Percentiles rank a stretch among this genome's conserved stretches.
phyloP scores from a whole-genome alignment of 1,284 basidiomycete genomes.

The Cystobasidium sp. region DNA sequence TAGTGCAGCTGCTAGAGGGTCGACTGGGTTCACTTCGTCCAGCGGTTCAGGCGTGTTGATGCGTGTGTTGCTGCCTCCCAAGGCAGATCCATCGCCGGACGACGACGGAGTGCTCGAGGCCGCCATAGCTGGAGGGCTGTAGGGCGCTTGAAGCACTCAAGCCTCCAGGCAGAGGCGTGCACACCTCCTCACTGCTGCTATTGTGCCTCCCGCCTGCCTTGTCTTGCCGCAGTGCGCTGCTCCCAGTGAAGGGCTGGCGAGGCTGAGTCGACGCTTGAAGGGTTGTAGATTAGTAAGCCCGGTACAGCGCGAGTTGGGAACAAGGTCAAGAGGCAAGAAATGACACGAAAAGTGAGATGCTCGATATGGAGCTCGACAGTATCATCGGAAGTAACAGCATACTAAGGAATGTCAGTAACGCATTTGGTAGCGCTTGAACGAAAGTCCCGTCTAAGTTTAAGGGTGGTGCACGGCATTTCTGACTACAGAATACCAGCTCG shows the following conservation, averaged over 20 bases:
- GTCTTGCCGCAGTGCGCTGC: constrained; percentile 4
- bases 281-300: constrained; percentile 6
- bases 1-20: constrained; percentile 24
- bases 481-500: too few relatives aligned
- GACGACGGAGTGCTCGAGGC: constrained; percentile 1
- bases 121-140: constrained; percentile 1
- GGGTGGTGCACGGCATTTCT: too few relatives aligned
- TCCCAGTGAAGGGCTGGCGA: constrained; percentile 1
- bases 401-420: too few relatives aligned
- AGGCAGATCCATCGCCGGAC: constrained; percentile 2
- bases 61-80: constrained; percentile 3
- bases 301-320: constrained; percentile 3
- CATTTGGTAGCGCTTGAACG: too few relatives aligned
- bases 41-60: constrained; percentile 4
- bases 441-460: too few relatives aligned
- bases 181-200: constrained; percentile 14
- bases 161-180: constrained; percentile 9
- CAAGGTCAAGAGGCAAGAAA: constrained; percentile 13
- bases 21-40: constrained; percentile 24
- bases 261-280: not conserved
- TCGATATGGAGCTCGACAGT: not conserved
- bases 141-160: not conserved
- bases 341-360: not conserved
- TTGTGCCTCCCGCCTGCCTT: constrained; percentile 4
- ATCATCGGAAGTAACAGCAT: too few relatives aligned